phyloP scores from a whole-genome alignment of 768 basidiomycete genomes.

The Phylloporus sp. region DNA sequence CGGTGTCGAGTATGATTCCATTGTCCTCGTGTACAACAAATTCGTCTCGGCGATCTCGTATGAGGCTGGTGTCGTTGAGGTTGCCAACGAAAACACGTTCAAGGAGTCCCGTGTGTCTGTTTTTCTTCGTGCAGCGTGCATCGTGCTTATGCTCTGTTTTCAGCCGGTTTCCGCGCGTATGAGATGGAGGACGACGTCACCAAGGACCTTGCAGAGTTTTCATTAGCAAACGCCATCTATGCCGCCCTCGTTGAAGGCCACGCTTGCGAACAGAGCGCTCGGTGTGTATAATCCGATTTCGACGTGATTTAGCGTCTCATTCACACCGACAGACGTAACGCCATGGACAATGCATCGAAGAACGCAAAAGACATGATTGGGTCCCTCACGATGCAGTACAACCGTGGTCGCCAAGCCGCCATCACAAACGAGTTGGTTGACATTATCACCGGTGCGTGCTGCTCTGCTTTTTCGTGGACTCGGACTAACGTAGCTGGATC shows the following conservation, averaged over 20 bases:
- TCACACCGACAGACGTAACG: constrained; percentile 61
- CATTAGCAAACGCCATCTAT: constrained; percentile 94
- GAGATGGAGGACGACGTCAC: constrained; percentile 97
- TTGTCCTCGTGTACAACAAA: constrained; percentile 76
- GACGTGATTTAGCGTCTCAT: background rate
- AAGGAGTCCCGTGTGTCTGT: constrained; percentile 59
- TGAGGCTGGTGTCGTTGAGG: constrained; percentile 68
- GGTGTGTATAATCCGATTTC: constrained; percentile 40
- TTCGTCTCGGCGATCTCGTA: constrained; percentile 90
- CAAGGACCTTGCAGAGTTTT: constrained; percentile 91
- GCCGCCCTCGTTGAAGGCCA: constrained; percentile 92
- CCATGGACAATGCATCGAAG: constrained; percentile 99
- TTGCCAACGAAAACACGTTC: constrained; percentile 78
- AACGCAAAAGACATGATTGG: constrained; percentile 94
- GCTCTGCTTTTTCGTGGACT: background rate
- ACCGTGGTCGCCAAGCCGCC: constrained; percentile 96
- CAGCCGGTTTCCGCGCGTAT: constrained; percentile 89
- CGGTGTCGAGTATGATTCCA: constrained; percentile 81
- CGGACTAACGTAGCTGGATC: background rate
- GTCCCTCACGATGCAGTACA: constrained; percentile 88
- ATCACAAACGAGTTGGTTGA: constrained; percentile 95
- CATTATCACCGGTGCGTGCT: constrained; percentile 75
- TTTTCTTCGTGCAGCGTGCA: background rate
- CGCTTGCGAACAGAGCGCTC: constrained; percentile 90
- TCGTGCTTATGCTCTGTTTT: background rate